Evolutionary conservation across 1,284 basidiomycete species (phyloP), one percentile per base, ranked within the genome.

Genomic region (Marasmius sp.): DNA sequence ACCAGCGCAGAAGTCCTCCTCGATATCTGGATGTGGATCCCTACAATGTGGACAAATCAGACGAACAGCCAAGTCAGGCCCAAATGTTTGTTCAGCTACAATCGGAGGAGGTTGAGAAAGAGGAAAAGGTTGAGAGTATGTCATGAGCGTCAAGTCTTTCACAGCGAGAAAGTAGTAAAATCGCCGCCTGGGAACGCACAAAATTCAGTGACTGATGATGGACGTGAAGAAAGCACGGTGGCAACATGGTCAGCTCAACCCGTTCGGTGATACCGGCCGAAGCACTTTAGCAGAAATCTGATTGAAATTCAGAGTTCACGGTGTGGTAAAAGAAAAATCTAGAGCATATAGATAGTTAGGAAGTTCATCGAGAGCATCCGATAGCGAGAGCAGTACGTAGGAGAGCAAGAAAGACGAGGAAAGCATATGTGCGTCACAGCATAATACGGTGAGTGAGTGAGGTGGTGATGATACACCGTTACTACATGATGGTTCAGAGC

Each of bases 1-100:
- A 70, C 97, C 97, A 67, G 93, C 93, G 70, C 94, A 92, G 79
- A 97, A 98, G 79, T 98, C 95, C 80, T 99, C 97, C 69, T 96
- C 85, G 70, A 99, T 94, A 67, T 97, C 91, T 14, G 95, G 94
- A 69, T 94, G 93, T 63, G 94, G 93, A 71, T 92, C 91, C 76
- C 89, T 85, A 80, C 97, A 98, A 71, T 98, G 94, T 22, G 94
- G 95, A 72, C 97, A 98, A 68, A 95, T 92, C 68, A 97, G 87
- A 51, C 93, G 90, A 66, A 97, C 93, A 59, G 93, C 91, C 61
- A 96, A 84, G 75, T 97, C 91, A 65, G 92, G 87, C 60, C 89
- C 86, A 72, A 81, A 92, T 34, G 82, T 58, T 54, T 54, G 62
- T 38, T 64, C 59, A 11, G 52, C 47, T 20, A 45, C 52, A 50